A percentile compares a stretch with the other conserved stretches of the same genome.
phyloP scores from a whole-genome alignment of 2,329 filamentous ascomycete species.

The Cladosporium sp. region DNA sequence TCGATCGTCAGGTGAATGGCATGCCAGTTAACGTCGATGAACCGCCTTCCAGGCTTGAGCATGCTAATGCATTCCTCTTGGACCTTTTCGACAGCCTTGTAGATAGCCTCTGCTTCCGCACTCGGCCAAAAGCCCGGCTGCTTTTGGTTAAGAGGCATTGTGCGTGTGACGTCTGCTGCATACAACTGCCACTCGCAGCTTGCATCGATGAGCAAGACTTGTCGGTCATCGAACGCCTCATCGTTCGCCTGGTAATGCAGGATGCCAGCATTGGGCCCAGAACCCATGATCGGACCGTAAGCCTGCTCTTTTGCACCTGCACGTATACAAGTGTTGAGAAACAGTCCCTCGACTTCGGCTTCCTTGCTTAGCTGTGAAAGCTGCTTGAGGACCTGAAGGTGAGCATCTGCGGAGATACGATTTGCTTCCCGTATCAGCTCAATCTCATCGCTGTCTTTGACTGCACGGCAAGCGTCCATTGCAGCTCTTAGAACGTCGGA shows the following conservation, averaged over 20 bases:
- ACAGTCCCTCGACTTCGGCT: conserved; percentile 76
- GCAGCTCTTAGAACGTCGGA: neutral
- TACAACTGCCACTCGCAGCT: conserved; percentile 83
- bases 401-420: conserved; percentile 71
- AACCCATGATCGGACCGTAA: conserved; percentile 84
- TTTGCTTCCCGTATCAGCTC: conserved; percentile 77
- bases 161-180: conserved; percentile 84
- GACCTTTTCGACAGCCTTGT: conserved; percentile 78
- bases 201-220: conserved; percentile 80
- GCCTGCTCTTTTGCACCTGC: conserved; percentile 72
- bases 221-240: conserved; percentile 62
- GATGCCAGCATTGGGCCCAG: conserved; percentile 75
- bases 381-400: conserved; percentile 65
- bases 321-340: conserved; percentile 67
- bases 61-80: conserved; percentile 70
- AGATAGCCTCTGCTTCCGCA: conserved; percentile 66
- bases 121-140: conserved; percentile 58
- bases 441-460: conserved; percentile 85
- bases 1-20: conserved; percentile 79
- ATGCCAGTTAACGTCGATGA: conserved; percentile 72
- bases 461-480: conserved; percentile 70
- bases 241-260: conserved; percentile 85
- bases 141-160: conserved; percentile 63
- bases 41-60: conserved; percentile 70
- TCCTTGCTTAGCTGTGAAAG: conserved; percentile 67